Conservation (phyloP, 768 basidiomycete genomes). For the Tricholoma hemisulphureum region DNA sequence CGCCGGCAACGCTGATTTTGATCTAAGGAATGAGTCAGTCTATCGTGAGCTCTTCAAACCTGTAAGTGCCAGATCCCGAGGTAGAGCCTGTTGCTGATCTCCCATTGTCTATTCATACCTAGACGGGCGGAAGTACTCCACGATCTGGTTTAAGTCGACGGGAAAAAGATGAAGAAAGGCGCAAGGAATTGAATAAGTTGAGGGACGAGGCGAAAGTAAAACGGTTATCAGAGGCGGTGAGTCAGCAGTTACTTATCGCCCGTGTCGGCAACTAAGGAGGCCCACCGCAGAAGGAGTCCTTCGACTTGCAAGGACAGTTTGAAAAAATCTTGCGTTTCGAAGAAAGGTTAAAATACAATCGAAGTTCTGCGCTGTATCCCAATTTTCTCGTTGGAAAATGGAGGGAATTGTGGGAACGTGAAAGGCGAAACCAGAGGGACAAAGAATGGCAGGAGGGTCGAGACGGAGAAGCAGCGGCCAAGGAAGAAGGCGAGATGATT, state of each 20-base stretch:
- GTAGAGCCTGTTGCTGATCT: neutral
- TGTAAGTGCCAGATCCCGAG: conserved; percentile 31
- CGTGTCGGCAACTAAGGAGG: neutral
- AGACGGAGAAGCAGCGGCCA: conserved; percentile 29
- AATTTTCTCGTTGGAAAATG: conserved; percentile 60
- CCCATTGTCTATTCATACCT: neutral
- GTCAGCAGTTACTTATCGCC: conserved; percentile 17
- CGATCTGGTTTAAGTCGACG: conserved; percentile 45
- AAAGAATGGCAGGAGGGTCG: conserved; percentile 26
- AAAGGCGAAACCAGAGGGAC: conserved; percentile 33
- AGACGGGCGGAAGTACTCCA: conserved; percentile 46
- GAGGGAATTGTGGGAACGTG: conserved; percentile 51
- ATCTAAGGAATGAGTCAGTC: conserved; percentile 59
- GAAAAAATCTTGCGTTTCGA: conserved; percentile 67
- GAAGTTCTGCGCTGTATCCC: conserved; percentile 58
- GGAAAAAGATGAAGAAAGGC: conserved; percentile 63
- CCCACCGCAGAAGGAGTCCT: conserved; percentile 40
- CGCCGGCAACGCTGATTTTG: conserved; percentile 54
- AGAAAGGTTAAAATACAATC: conserved; percentile 47
- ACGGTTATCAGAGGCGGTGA: conserved; percentile 53
- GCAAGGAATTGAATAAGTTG: conserved; percentile 66
- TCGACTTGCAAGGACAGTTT: conserved; percentile 57
- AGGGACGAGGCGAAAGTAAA: conserved; percentile 66
- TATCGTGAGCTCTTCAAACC: conserved; percentile 64
- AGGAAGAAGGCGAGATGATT: conserved; percentile 41